Conservation (phyloP, 495 filamentous ascomycete species). For the Penicillium herquei region DNA sequence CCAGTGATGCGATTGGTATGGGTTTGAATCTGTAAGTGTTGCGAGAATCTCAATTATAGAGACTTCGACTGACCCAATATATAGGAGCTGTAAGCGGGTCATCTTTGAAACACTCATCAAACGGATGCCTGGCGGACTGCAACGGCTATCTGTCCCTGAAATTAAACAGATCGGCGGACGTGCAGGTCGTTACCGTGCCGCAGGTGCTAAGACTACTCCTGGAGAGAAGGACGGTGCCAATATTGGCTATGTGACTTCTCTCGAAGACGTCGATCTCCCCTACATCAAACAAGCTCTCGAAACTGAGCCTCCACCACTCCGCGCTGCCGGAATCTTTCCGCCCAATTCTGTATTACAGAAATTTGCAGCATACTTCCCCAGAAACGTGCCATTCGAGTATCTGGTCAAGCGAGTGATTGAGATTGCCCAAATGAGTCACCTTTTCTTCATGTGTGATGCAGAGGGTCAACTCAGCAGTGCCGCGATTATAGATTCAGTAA, state of each 20-base stretch:
- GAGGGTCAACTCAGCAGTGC: constrained; percentile 60
- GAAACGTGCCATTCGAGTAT: constrained; percentile 71
- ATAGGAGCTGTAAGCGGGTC: constrained; percentile 80
- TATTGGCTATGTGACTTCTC: constrained; percentile 75
- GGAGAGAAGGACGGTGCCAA: constrained; percentile 30
- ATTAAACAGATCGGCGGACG: constrained; percentile 94
- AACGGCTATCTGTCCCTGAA: constrained; percentile 64
- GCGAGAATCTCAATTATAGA: not conserved
- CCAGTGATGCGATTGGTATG: constrained; percentile 98
- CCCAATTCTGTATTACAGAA: constrained; percentile 61
- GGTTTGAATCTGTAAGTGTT: constrained; percentile 76
- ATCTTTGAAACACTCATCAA: constrained; percentile 81
- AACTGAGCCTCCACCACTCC: constrained; percentile 61
- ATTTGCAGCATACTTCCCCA: constrained; percentile 76
- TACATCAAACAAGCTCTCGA: constrained; percentile 61
- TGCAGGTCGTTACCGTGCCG: constrained; percentile 83
- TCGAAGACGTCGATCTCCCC: constrained; percentile 68
- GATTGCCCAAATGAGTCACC: constrained; percentile 53
- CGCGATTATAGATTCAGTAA: constrained; percentile 64
- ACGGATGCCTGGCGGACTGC: constrained; percentile 49
- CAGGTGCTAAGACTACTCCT: constrained; percentile 37
- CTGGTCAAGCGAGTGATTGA: constrained; percentile 71
- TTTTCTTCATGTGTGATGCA: constrained; percentile 72
- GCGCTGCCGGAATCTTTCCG: constrained; percentile 73
- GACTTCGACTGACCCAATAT: constrained; percentile 4